Base-by-base conservation (phyloP, 1,139 yeast species). In the Kodamaea ohmeri region DNA sequence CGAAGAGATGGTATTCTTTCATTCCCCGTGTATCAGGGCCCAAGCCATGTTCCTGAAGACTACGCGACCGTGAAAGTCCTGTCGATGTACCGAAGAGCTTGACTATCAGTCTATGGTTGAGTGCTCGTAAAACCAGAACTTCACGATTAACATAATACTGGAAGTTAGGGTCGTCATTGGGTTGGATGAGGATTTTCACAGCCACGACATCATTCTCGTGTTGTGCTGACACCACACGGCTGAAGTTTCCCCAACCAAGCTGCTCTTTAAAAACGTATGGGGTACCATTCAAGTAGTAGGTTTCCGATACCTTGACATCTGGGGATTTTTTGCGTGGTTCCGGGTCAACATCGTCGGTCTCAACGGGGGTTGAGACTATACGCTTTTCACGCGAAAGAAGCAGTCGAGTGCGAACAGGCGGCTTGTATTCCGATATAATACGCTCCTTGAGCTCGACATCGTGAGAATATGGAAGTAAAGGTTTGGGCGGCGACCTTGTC, bases 111-210 rank as follows among this genome's bases (percentile, higher is more conserved):
- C 61, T 79, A 58, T 55, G 83, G 58, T 57, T 56, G 53, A 61
- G 46, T 38, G 52, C 67, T 42, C 65, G 63, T 42, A 92, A 66
- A 9, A 89, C 78, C 32, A 78, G 80, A 28, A 90, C 59, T 55
- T 92, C 98, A 45, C 97, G 72, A 25, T 73, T 68, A 34, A 90
- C 65, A 13, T 90, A 85, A 41, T 80, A 77, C 51, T 83, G 87
- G 43, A 87, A 68, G 44, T 67, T 65, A 13, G 44, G 42, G 43
- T 56, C 50, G 39, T 60, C 54, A 25, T 50, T 38, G 39, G 74
- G 75, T 6, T 66, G 54, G 2, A 57, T 43, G 13, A 71, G 63
- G 15, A 76, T 65, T 47, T 69, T 75, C 39, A 67, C 58, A 15
- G 78, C 80, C 32, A 60, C 65, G 30, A 27, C 12, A 1, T 54